Evolutionary conservation across 148 eudicot genomes (phyloP).

Genomic region (Gaultheria prostrata): DNA sequence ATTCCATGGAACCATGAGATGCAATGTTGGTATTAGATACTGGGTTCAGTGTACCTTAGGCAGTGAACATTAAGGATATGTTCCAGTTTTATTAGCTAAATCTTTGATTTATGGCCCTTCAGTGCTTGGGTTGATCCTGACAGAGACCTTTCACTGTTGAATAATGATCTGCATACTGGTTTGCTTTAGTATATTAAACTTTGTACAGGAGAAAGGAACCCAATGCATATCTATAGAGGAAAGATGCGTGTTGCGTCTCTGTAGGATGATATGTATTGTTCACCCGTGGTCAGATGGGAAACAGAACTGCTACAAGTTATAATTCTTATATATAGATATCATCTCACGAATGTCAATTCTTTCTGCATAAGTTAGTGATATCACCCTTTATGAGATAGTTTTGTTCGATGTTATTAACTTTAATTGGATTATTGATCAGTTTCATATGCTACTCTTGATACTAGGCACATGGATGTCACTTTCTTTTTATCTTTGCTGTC

Average conservation of each 20-base stretch:
- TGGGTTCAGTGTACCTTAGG: neutral
- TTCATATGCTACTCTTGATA: constrained; percentile 5
- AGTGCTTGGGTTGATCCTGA: constrained; percentile 32
- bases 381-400: neutral
- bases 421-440: neutral
- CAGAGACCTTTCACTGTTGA: constrained; percentile 21
- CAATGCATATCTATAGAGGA: neutral
- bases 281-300: neutral
- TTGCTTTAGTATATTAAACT: neutral
- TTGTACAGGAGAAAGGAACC: neutral
- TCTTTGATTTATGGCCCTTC: constrained; percentile 8
- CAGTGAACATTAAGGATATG: neutral
- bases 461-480: neutral
- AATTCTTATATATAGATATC: neutral
- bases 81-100: neutral
- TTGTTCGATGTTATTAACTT: neutral
- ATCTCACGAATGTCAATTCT: neutral
- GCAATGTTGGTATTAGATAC: neutral
- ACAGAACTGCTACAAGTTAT: neutral
- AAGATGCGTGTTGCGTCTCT: neutral
- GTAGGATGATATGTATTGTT: neutral
- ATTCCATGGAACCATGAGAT: constrained; percentile 17
- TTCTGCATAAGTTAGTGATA: neutral
- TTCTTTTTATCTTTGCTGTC: constrained; percentile 18
- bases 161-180: constrained; percentile 16